These are phyloP conservation scores for Plantago rigida DNA, from an alignment of 305 asterid species.

Conservation along the genomic window DNA sequence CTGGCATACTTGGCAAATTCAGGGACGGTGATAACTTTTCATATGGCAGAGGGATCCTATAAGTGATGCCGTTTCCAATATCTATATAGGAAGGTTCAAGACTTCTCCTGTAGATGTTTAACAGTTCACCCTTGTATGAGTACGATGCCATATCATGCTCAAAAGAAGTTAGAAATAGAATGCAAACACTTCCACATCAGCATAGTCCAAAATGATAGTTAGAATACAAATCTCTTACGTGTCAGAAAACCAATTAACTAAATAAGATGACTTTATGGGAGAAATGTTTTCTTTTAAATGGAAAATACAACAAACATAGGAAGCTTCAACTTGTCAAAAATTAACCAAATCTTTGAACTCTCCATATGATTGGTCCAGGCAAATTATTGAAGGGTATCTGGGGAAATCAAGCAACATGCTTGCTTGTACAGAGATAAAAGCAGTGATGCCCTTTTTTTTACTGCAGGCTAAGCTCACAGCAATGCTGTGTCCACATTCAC, in stretches of 20 bases:
- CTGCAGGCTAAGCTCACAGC: too few species aligned
- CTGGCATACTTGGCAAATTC: constrained; percentile 69
- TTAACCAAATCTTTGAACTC: constrained; percentile 7
- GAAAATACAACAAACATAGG: background rate
- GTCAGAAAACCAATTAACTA: background rate
- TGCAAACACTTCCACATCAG: constrained; percentile 7
- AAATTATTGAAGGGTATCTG: background rate
- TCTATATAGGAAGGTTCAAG: constrained; percentile 82
- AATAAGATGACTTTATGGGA: too few species aligned
- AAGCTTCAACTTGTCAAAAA: background rate
- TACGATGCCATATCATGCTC: constrained; percentile 8
- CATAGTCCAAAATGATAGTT: background rate
- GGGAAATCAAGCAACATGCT: too few species aligned
- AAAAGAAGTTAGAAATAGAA: background rate
- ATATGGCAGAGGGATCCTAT: constrained; percentile 81
- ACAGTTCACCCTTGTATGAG: constrained; percentile 26
- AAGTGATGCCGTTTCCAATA: constrained; percentile 84
- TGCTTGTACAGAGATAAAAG: too few species aligned
- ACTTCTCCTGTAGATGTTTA: constrained; percentile 52
- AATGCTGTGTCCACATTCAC: too few species aligned
- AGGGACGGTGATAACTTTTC: constrained; percentile 64
- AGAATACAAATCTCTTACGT: background rate
- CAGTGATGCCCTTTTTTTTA: too few species aligned
- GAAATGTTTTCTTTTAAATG: too few species aligned
- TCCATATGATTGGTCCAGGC: constrained; percentile 18